phyloP scores from a whole-genome alignment of 768 basidiomycete species.

The Tulasnella sp. region DNA sequence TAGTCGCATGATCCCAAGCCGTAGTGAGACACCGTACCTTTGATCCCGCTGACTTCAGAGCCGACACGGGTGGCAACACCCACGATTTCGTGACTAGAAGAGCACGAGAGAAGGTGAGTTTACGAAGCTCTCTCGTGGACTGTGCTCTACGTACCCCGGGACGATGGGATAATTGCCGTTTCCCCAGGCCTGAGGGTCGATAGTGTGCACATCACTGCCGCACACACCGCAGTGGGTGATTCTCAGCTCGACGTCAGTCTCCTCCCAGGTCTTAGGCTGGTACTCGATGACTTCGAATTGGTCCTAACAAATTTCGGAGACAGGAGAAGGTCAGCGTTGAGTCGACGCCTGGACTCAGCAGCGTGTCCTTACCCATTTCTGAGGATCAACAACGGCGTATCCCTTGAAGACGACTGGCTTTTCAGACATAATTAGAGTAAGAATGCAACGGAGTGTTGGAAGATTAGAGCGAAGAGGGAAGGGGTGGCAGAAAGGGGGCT shows the following conservation, averaged over 20 bases:
- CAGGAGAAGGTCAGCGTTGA: background rate
- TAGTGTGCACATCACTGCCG: constrained; percentile 41
- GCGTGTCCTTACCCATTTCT: background rate
- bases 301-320: constrained; percentile 1
- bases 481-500: background rate
- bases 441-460: background rate
- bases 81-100: constrained; percentile 43
- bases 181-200: constrained; percentile 34
- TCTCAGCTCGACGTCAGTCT: constrained; percentile 46
- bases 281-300: constrained; percentile 25
- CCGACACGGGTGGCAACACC: constrained; percentile 44
- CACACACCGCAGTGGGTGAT: constrained; percentile 41
- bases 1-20: background rate
- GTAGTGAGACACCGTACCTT: constrained; percentile 17
- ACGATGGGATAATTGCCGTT: constrained; percentile 15
- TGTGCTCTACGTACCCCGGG: background rate
- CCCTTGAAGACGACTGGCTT: constrained; percentile 15
- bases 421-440: background rate
- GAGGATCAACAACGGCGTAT: constrained; percentile 15
- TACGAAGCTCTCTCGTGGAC: background rate
- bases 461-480: background rate
- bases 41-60: constrained; percentile 40
- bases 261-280: constrained; percentile 40
- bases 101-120: background rate
- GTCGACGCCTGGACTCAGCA: background rate